These are phyloP conservation scores for Emergomyces africanus DNA, from an alignment of 2,329 filamentous ascomycete species.

Conservation along the genomic window DNA sequence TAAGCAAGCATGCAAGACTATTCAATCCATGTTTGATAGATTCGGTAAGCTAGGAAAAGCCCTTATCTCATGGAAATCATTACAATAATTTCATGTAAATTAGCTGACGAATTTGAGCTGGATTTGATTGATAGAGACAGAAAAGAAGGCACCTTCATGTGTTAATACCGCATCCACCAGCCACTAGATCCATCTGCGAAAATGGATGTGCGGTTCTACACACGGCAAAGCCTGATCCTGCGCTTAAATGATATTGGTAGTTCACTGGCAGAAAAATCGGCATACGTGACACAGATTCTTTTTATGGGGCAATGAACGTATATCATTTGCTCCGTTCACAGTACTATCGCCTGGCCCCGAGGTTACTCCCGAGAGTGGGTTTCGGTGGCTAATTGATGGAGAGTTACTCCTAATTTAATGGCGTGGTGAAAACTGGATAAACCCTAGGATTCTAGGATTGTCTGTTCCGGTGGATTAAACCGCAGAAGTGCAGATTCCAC, in stretches of 20 bases:
- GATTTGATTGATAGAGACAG: not conserved
- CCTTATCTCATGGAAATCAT: not conserved
- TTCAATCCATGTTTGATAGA: not conserved
- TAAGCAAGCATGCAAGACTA: not conserved
- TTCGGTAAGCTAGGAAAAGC: not conserved
- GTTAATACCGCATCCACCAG: not conserved
- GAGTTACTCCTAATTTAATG: no score
- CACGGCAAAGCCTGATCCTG: not conserved
- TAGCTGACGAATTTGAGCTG: not conserved
- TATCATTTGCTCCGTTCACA: not conserved
- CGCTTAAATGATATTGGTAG: not conserved
- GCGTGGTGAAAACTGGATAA: not conserved
- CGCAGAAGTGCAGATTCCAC: not conserved
- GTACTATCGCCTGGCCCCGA: not conserved
- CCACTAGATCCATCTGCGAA: not conserved
- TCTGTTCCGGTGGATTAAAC: not conserved
- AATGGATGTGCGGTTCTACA: not conserved
- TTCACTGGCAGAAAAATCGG: not conserved
- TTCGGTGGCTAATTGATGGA: no score
- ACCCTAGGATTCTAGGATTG: not conserved
- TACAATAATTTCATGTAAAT: not conserved
- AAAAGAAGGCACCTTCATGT: not conserved
- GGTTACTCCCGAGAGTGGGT: not conserved
- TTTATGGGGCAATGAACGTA: not conserved
- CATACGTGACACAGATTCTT: not conserved